These are phyloP conservation scores for Oidiodendron maius DNA, from an alignment of 495 filamentous ascomycete species.

Conservation along the genomic window DNA sequence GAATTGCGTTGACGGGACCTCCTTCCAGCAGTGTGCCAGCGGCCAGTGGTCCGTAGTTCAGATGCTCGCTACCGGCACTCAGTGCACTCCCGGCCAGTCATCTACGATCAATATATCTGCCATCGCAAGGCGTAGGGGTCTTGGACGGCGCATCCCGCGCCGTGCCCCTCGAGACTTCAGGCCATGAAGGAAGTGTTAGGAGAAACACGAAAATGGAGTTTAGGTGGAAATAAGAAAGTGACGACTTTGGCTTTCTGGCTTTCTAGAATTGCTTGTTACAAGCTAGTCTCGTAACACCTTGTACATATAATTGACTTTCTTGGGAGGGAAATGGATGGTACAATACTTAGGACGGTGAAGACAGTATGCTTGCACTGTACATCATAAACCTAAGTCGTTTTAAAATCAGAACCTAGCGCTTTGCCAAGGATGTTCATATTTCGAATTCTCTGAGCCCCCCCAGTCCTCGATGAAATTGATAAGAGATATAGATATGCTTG, in stretches of 20 bases:
- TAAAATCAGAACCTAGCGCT: too few species aligned
- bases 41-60: conserved; percentile 52
- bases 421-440: too few species aligned
- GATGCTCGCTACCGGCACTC: conserved; percentile 51
- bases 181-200: not conserved
- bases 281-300: not conserved
- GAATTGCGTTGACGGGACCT: conserved; percentile 59
- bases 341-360: too few species aligned
- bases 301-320: not conserved
- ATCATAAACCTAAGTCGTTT: too few species aligned
- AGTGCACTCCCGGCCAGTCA: conserved; percentile 49
- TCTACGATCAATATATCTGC: conserved; percentile 32
- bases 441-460: too few species aligned
- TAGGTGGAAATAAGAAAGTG: not conserved
- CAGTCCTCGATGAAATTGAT: too few species aligned
- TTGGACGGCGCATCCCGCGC: conserved; percentile 2
- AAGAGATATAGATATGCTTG: too few species aligned
- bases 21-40: conserved; percentile 60
- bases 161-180: not conserved
- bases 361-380: too few species aligned
- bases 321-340: not conserved
- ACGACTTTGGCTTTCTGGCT: not conserved
- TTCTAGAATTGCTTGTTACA: not conserved
- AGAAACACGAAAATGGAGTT: not conserved
- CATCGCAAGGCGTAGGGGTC: conserved; percentile 10